These are phyloP conservation scores for Madurella fahalii DNA, from an alignment of 2,329 filamentous ascomycete genomes.

Conservation along the genomic window DNA sequence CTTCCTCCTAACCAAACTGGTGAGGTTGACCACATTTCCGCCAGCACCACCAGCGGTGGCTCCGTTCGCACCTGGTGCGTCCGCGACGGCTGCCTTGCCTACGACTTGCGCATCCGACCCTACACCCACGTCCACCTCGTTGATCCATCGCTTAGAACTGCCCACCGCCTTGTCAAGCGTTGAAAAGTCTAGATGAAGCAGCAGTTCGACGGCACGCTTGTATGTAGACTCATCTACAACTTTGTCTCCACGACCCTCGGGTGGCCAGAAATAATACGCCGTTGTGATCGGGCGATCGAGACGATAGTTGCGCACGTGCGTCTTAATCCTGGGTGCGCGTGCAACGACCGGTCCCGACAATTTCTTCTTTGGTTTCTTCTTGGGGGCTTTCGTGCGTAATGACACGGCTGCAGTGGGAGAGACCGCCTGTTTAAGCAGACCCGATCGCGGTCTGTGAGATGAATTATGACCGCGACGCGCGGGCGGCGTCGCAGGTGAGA, in stretches of 20 bases:
- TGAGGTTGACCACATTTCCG: slow-evolving; percentile 43
- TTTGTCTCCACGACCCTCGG: slow-evolving; percentile 56
- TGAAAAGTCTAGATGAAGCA: slow-evolving; percentile 71
- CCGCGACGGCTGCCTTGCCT: slow-evolving; percentile 34
- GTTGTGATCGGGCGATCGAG: slow-evolving; percentile 49
- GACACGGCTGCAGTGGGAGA: slow-evolving; percentile 10
- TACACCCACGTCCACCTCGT: slow-evolving; percentile 56
- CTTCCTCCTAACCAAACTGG: slow-evolving; percentile 42
- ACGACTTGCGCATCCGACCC: slow-evolving; percentile 50
- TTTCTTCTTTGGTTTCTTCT: slow-evolving; percentile 41
- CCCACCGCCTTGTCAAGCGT: slow-evolving; percentile 57
- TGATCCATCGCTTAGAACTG: slow-evolving; percentile 67
- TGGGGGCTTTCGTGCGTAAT: slow-evolving; percentile 26
- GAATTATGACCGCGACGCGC: slow-evolving; percentile 21
- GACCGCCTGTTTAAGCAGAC: slow-evolving; percentile 20
- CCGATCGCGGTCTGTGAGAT: slow-evolving; percentile 24
- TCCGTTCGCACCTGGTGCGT: slow-evolving; percentile 26
- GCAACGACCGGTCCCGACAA: slow-evolving; percentile 59
- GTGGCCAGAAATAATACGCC: slow-evolving; percentile 63
- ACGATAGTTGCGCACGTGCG: slow-evolving; percentile 47
- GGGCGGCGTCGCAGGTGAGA: slow-evolving; percentile 32
- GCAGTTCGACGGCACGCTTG: slow-evolving; percentile 62
- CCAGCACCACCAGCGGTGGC: slow-evolving; percentile 12
- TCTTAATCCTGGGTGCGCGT: slow-evolving; percentile 63
- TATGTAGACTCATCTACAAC: slow-evolving; percentile 63